Evolutionary conservation across 768 basidiomycete genomes (phyloP), one percentile per base, ranked within the genome.

Genomic region (Cystofilobasidium capitatum): DNA sequence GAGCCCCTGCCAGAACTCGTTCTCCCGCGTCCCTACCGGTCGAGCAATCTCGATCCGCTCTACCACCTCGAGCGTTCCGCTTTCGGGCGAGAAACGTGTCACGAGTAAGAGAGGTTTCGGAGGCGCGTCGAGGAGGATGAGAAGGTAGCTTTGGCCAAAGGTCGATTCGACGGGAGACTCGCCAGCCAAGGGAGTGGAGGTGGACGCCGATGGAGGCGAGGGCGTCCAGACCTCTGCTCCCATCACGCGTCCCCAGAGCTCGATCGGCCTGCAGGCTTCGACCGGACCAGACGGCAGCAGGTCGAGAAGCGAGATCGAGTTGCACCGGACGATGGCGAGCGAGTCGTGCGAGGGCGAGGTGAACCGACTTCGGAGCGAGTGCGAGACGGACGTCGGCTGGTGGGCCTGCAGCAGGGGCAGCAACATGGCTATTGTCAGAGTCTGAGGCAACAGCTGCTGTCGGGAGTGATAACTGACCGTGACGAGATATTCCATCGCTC

Each of bases 331-430:
- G 58, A 69, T 54, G 49, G 51, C 45, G 16, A 69, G 63, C 16
- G 68, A 51, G 24, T 42, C 54, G 26, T 49, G 44, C 2, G 35
- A 31, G 4, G 17, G 8, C 10, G 68, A 58, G 24, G 68, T 64
- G 47, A 69, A 31, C 62, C 57, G 57, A 9, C 55, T 36, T 35
- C 57, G 63, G 31, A 86, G 73, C 35, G 88, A 89, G 70, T 80
- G 80, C 12, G 84, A 71, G 58, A 89, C 85, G 0, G 89, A 86
- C 1, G 89, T 87, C 2, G 88, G 82, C 5, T 81, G 81, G 74
- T 89, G 87, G 58, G 68, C 68, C 68, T 69, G 59, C 24, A 26
- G 51, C 12, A n/a, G 51, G 14, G 29, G 24, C 9, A 49, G 26
- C 31, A n/a, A n/a, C n/a, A n/a, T n/a, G n/a, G n/a, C n/a, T n/a